These are phyloP conservation scores for Mycena pura DNA, from an alignment of 768 basidiomycete species.

Conservation along the genomic window DNA sequence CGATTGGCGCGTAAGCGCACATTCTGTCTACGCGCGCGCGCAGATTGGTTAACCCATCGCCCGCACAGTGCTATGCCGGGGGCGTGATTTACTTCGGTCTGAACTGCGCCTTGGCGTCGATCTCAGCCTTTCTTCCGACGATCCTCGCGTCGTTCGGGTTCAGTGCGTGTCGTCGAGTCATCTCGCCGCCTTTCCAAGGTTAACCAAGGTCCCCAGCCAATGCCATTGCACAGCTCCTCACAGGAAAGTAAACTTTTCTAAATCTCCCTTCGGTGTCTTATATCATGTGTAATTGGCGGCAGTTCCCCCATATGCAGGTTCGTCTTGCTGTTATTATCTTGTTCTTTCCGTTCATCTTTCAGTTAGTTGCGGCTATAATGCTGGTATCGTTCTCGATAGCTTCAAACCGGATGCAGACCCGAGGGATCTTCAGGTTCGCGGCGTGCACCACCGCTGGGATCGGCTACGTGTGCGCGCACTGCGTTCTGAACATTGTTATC, in stretches of 20 bases:
- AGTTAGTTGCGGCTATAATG: constrained; percentile 62
- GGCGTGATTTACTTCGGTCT: constrained; percentile 82
- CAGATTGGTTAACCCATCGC: constrained; percentile 1
- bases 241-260: constrained; percentile 30
- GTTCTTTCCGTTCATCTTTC: not conserved
- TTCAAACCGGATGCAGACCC: constrained; percentile 71
- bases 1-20: constrained; percentile 68
- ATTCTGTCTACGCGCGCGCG: not conserved
- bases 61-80: constrained; percentile 59
- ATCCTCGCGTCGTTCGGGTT: constrained; percentile 78
- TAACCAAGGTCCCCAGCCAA: constrained; percentile 48
- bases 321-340: not conserved
- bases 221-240: constrained; percentile 72
- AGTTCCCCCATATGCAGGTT: constrained; percentile 76
- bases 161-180: constrained; percentile 50
- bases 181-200: constrained; percentile 5
- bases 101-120: too few species aligned
- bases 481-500: not conserved
- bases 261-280: too few species aligned
- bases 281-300: not conserved
- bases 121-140: constrained; percentile 84
- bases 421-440: constrained; percentile 55
- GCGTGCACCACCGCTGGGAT: constrained; percentile 55
- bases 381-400: constrained; percentile 62
- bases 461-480: constrained; percentile 69